A percentile compares a stretch with the other conserved stretches of the same genome.
Evolutionary conservation across 2,329 filamentous ascomycete species (phyloP).

Genomic region (Trichoderma simmonsii): DNA sequence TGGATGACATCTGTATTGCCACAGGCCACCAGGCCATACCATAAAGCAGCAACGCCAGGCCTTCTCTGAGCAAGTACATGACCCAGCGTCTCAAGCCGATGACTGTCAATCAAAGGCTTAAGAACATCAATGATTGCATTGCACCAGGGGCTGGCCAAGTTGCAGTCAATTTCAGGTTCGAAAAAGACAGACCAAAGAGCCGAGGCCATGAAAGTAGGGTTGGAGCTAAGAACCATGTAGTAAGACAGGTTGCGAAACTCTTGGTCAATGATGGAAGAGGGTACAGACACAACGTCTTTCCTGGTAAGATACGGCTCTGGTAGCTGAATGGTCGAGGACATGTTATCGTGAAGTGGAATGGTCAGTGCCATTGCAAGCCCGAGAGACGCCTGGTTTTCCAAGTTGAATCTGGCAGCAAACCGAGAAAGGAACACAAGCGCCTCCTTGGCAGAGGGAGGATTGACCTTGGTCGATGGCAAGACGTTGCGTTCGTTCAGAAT

Average conservation of each 20-base stretch:
- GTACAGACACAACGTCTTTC: not conserved
- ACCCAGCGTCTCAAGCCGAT: not conserved
- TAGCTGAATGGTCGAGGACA: not conserved
- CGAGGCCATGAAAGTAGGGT: constrained; percentile 10
- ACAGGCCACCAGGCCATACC: constrained; percentile 15
- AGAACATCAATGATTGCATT: not conserved
- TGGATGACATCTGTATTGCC: not conserved
- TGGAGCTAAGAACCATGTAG: constrained; percentile 15
- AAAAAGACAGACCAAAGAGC: constrained; percentile 18
- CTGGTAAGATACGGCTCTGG: not conserved
- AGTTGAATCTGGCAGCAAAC: constrained; percentile 10
- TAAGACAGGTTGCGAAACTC: not conserved
- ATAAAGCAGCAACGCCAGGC: not conserved
- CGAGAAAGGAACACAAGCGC: constrained; percentile 17
- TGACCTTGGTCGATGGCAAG: not conserved
- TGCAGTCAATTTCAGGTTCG: constrained; percentile 15
- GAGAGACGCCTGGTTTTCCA: constrained; percentile 1
- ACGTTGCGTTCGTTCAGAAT: not conserved
- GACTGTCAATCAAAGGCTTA: not conserved
- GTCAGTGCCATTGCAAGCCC: constrained; percentile 13
- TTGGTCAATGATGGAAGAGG: not conserved
- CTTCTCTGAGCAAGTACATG: constrained; percentile 9
- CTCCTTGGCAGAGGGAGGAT: not conserved
- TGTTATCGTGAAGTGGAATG: constrained; percentile 12
- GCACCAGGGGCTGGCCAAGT: constrained; percentile 15